Conservation (phyloP, 83 land plant genomes). For the Diphasiastrum complanatum region DNA sequence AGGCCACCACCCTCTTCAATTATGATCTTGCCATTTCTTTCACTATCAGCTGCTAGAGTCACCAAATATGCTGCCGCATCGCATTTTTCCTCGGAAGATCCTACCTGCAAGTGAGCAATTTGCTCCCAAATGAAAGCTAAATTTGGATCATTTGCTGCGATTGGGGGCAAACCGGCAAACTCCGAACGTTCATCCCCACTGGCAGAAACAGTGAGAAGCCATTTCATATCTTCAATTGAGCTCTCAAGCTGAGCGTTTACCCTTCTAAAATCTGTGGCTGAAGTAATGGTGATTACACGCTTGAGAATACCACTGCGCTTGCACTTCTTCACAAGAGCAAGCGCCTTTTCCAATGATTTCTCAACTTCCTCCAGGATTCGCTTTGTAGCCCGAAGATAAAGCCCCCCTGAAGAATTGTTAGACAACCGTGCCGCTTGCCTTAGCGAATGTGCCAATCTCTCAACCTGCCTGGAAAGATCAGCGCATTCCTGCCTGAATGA, state of each 20-base stretch:
- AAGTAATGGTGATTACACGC: slow-evolving; percentile 60
- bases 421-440: slow-evolving; percentile 45
- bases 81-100: slow-evolving; percentile 37
- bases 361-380: slow-evolving; percentile 64
- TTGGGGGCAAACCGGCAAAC: slow-evolving; percentile 54
- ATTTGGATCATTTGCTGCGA: slow-evolving; percentile 68
- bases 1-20: slow-evolving; percentile 65
- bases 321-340: slow-evolving; percentile 49
- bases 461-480: slow-evolving; percentile 50
- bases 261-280: slow-evolving; percentile 54
- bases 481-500: slow-evolving; percentile 48
- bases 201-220: slow-evolving; percentile 70
- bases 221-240: slow-evolving; percentile 72
- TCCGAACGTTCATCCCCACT: slow-evolving; percentile 23
- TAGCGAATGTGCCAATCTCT: slow-evolving; percentile 45
- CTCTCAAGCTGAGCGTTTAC: slow-evolving; percentile 47
- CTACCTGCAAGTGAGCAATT: slow-evolving; percentile 46
- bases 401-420: slow-evolving; percentile 10
- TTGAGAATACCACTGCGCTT: slow-evolving; percentile 37
- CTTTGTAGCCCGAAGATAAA: slow-evolving; percentile 65
- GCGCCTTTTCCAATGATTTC: slow-evolving; percentile 58
- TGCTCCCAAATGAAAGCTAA: slow-evolving; percentile 64
- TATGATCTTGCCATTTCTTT: slow-evolving; percentile 57
- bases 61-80: slow-evolving; percentile 55
- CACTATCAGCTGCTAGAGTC: slow-evolving; percentile 42